A percentile compares a stretch with the other conserved stretches of the same genome.
Conservation (phyloP, 495 filamentous ascomycete genomes). For the Mytilinidion resinicola region DNA sequence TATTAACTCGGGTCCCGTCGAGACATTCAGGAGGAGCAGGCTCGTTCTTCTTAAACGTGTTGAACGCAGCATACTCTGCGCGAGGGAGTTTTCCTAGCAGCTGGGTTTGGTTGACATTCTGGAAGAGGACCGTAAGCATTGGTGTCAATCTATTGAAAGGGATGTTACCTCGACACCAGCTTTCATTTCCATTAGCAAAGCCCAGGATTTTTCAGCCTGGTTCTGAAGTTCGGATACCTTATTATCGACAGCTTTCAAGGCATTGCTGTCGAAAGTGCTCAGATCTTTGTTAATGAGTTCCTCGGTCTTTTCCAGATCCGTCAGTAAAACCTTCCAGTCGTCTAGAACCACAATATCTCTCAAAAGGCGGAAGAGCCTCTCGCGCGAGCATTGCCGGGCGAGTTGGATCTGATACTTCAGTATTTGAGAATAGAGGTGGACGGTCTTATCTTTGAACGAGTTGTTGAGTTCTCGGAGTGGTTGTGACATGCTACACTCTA, state of each 20-base stretch:
- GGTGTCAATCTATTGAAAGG: background rate
- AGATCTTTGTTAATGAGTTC: no score
- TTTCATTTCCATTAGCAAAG: background rate
- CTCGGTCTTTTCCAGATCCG: no score
- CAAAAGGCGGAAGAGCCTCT: no score
- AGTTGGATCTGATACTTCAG: no score
- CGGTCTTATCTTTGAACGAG: no score
- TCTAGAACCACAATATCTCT: no score
- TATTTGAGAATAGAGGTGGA: no score
- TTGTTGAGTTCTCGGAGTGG: no score
- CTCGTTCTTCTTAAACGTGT: background rate
- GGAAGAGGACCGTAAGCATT: background rate
- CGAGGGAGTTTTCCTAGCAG: background rate
- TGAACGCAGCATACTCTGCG: background rate
- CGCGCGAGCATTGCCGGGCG: no score
- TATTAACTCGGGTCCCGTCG: constrained; percentile 14
- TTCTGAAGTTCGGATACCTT: background rate
- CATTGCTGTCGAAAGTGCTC: no score
- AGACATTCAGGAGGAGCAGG: constrained; percentile 11
- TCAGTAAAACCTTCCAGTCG: no score
- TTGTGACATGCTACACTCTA: no score
- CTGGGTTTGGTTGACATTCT: background rate
- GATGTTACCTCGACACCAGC: background rate
- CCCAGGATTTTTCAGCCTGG: background rate
- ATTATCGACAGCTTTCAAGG: background rate